Evolutionary conservation across 495 filamentous ascomycete genomes (phyloP).

Genomic region (Penicillium steckii): DNA sequence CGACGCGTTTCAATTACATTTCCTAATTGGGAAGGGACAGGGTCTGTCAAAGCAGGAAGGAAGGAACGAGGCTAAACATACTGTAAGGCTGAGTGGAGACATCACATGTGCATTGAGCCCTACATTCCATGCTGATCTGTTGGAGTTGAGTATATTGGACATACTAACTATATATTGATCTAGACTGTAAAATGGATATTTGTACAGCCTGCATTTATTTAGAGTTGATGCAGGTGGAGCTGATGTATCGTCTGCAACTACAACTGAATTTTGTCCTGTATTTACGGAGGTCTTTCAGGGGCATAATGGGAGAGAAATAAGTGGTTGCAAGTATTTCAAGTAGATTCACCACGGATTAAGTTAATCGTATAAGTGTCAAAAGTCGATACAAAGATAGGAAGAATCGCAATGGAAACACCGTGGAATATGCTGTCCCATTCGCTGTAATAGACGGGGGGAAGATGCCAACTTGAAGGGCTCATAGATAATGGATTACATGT

Average conservation of each 20-base stretch:
- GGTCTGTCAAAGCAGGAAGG: too few species aligned
- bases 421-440: conserved; percentile 20
- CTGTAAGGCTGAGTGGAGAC: background rate
- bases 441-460: conserved; percentile 7
- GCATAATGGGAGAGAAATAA: too few species aligned
- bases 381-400: conserved; percentile 3
- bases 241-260: background rate
- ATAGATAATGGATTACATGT: conserved; percentile 14
- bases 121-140: too few species aligned
- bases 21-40: conserved; percentile 6
- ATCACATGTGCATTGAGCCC: too few species aligned
- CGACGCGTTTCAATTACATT: conserved; percentile 15
- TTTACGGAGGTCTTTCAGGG: too few species aligned
- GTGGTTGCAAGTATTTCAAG: too few species aligned
- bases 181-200: too few species aligned
- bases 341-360: conserved; percentile 29
- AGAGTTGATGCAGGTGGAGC: background rate
- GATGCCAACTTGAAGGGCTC: background rate
- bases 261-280: too few species aligned
- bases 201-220: too few species aligned
- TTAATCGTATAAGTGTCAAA: conserved; percentile 19
- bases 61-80: too few species aligned
- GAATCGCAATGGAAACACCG: conserved; percentile 20
- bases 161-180: too few species aligned
- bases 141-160: too few species aligned